A percentile compares a stretch with the other conserved stretches of the same genome.
Conservation (phyloP, 225 moss, liverwort and hornwort species). For the Thuidium tamariscinum region DNA sequence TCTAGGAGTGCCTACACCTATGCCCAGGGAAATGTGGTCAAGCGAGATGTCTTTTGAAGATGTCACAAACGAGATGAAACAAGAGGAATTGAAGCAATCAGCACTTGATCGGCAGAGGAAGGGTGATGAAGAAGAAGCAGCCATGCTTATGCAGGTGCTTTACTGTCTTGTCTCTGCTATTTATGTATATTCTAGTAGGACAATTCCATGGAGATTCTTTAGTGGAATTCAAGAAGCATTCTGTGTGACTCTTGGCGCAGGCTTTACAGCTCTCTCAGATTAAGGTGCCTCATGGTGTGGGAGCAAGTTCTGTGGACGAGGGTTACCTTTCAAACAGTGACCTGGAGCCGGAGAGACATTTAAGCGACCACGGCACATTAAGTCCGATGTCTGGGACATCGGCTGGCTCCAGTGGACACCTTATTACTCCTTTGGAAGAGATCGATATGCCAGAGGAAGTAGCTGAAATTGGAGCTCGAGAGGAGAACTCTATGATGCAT, state of each 20-base stretch:
- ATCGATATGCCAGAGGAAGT: conserved; percentile 60
- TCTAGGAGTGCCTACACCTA: conserved; percentile 77
- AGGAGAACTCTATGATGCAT: conserved; percentile 50
- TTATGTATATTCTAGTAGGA: neutral
- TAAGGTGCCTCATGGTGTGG: conserved; percentile 9
- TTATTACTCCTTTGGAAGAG: conserved; percentile 51
- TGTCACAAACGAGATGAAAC: conserved; percentile 58
- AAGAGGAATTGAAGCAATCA: conserved; percentile 27
- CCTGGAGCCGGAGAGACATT: conserved; percentile 11
- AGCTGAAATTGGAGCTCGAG: conserved; percentile 54
- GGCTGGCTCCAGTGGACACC: conserved; percentile 40
- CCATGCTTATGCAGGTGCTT: conserved; percentile 48
- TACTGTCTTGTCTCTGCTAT: neutral
- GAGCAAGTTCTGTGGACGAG: conserved; percentile 21
- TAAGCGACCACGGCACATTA: conserved; percentile 26
- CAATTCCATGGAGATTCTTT: neutral
- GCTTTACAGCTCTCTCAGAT: conserved; percentile 81
- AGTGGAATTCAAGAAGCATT: neutral
- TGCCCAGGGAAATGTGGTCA: conserved; percentile 48
- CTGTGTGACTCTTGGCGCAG: conserved; percentile 22
- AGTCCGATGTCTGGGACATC: conserved; percentile 39
- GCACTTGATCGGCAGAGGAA: conserved; percentile 50
- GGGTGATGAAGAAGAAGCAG: conserved; percentile 89
- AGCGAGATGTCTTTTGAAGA: conserved; percentile 54
- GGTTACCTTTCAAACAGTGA: conserved; percentile 6